Percentiles rank a stretch among this genome's conserved stretches.
These are phyloP conservation scores for Ramaria sp. DNA, from an alignment of 768 basidiomycete genomes.

Conservation along the genomic window DNA sequence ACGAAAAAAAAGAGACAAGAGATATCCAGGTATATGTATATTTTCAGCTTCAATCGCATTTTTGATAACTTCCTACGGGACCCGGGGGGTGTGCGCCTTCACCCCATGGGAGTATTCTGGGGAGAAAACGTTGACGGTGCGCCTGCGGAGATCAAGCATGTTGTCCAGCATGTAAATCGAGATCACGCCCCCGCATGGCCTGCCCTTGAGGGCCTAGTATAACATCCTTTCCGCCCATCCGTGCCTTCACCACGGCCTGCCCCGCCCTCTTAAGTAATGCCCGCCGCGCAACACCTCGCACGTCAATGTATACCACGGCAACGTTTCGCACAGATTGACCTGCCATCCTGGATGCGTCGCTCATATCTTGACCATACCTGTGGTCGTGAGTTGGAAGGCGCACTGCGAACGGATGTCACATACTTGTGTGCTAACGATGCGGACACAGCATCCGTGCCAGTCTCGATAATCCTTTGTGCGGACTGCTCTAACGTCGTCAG, in stretches of 20 bases:
- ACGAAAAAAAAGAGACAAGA: too few species aligned
- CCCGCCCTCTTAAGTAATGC: conserved; percentile 58
- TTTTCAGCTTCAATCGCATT: too few species aligned
- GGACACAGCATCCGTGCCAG: conserved; percentile 36
- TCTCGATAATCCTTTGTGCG: conserved; percentile 40
- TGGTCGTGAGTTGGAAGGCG: background rate
- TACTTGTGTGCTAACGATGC: conserved; percentile 48
- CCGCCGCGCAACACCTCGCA: conserved; percentile 57
- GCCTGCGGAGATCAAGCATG: too few species aligned
- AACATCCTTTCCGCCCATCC: conserved; percentile 17
- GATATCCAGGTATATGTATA: too few species aligned
- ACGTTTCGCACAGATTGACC: conserved; percentile 63
- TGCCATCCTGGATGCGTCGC: conserved; percentile 43
- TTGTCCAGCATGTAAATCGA: too few species aligned
- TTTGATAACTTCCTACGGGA: too few species aligned
- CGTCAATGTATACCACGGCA: conserved; percentile 67
- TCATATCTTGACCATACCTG: conserved; percentile 54
- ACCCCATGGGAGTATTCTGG: too few species aligned
- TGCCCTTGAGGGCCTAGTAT: conserved; percentile 6
- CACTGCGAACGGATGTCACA: conserved; percentile 10
- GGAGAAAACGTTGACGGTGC: too few species aligned
- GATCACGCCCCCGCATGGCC: background rate
- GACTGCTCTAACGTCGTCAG: conserved; percentile 55
- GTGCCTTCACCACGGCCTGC: conserved; percentile 43
- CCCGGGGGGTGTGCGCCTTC: too few species aligned